Base-by-base conservation (phyloP, 2,329 filamentous ascomycete genomes). In the Chalaropsis thielavioides region DNA sequence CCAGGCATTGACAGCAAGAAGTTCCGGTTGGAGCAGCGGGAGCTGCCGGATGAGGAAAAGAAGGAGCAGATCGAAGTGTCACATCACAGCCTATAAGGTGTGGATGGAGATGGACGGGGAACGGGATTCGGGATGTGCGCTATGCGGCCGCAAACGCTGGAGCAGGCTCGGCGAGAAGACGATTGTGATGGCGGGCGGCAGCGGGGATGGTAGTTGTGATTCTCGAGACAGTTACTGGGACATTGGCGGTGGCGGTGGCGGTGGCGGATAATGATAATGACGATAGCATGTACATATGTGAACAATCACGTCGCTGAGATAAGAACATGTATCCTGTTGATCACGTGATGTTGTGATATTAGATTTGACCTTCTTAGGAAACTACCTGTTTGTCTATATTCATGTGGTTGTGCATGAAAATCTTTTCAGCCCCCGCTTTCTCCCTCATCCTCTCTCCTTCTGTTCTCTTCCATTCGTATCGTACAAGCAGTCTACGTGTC, bases 11-110 rank as follows among this genome's bases (percentile, higher is more conserved):
- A 82, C 68, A 80, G 77, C 63, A 74, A 75, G 10, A 70, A 71
- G 17, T 73, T 75, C 65, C 71, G 66, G 19, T 54, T 68, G 5
- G 76, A 78, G 68, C 84, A 88, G 71, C 71, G 88, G 46, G 83
- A 87, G 74, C 77, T 79, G 41, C 76, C 83, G 64, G 81, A 84
- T 71, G 80, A 83, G 40, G 78, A 80, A 71, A 75, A 87, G 75
- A 69, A 71, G 46, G 68, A 71, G 46, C 67, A 66, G 35, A 43
- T n/a, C 13, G 54, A 63, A 40, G 44, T 46, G 1, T 49, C 61
- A 22, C 61, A 62, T 51, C 61, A 62, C 61, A 46, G 44, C 27
- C 27, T 62, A 27, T 62, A 31, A 46, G 27, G 22, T 19, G 15
- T 24, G 24, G 15, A n/a, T 10, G 22, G 15, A 17, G 54, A n/a